A percentile compares a stretch with the other conserved stretches of the same genome.
Conservation (phyloP, 495 filamentous ascomycete species). For the Penicillium egyptiacum region DNA sequence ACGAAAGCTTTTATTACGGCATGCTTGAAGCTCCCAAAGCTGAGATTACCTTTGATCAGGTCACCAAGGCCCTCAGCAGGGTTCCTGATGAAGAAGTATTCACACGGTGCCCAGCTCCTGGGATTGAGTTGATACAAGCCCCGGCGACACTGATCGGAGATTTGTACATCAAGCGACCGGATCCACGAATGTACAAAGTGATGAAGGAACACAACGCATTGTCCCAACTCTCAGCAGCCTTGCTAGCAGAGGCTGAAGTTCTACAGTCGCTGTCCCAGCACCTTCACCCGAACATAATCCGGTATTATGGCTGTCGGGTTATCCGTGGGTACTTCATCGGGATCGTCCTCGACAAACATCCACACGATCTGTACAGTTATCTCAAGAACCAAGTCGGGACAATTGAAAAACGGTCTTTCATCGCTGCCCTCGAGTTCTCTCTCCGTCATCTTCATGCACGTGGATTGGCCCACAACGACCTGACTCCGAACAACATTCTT, state of each 20-base stretch:
- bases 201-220: neutral
- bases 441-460: constrained; percentile 34
- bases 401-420: constrained; percentile 25
- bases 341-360: constrained; percentile 31
- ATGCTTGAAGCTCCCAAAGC: neutral
- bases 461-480: constrained; percentile 43
- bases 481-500: constrained; percentile 42
- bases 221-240: neutral
- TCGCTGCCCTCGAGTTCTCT: constrained; percentile 32
- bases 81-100: neutral
- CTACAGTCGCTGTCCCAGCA: constrained; percentile 19
- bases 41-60: neutral
- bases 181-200: neutral
- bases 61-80: neutral
- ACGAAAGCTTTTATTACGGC: neutral
- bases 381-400: neutral
- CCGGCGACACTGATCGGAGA: neutral
- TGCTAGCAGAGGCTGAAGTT: constrained; percentile 25
- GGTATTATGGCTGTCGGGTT: constrained; percentile 36
- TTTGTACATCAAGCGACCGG: neutral
- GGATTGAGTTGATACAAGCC: neutral
- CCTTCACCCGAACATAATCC: constrained; percentile 36
- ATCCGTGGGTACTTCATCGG: constrained; percentile 32
- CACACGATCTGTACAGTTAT: constrained; percentile 23
- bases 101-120: neutral